phyloP scores from a whole-genome alignment of 495 filamentous ascomycete genomes.

The Penicillium arizonense region DNA sequence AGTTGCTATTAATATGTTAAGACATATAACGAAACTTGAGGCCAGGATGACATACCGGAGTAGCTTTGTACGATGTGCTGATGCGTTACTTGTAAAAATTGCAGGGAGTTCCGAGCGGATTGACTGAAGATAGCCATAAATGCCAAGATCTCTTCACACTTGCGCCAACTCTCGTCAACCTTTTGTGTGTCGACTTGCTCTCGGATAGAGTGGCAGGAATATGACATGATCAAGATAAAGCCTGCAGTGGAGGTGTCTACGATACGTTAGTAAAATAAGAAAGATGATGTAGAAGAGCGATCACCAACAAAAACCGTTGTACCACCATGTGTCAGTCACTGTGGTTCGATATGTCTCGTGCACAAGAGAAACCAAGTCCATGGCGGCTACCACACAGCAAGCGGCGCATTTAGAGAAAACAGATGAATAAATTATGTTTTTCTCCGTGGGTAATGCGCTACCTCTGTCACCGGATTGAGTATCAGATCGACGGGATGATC shows the following conservation, averaged over 20 bases:
- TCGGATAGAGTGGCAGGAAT: slow-evolving; percentile 25
- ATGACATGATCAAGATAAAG: slow-evolving; percentile 40
- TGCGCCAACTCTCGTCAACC: slow-evolving; percentile 28
- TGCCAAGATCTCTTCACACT: slow-evolving; percentile 26
- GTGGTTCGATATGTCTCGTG: slow-evolving; percentile 37
- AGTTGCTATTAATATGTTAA: not conserved
- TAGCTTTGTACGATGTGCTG: slow-evolving; percentile 25
- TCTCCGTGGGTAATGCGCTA: slow-evolving; percentile 1
- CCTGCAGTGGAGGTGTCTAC: slow-evolving; percentile 43
- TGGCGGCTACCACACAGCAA: slow-evolving; percentile 37
- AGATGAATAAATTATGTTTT: slow-evolving; percentile 34
- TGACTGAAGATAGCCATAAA: slow-evolving; percentile 30
- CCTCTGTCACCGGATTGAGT: not conserved
- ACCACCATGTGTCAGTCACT: slow-evolving; percentile 47
- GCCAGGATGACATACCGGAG: slow-evolving; percentile 6
- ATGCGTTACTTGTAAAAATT: slow-evolving; percentile 29
- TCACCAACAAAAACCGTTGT: slow-evolving; percentile 44
- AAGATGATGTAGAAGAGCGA: not conserved
- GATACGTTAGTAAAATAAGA: not conserved
- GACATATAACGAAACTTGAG: not conserved
- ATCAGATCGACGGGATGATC: slow-evolving; percentile 8
- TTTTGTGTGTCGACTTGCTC: slow-evolving; percentile 14
- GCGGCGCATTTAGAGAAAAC: slow-evolving; percentile 36
- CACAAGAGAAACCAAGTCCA: slow-evolving; percentile 38
- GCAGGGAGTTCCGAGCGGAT: slow-evolving; percentile 31